phyloP scores from a whole-genome alignment of 1,284 basidiomycete species.

The Phlebopus sp. region DNA sequence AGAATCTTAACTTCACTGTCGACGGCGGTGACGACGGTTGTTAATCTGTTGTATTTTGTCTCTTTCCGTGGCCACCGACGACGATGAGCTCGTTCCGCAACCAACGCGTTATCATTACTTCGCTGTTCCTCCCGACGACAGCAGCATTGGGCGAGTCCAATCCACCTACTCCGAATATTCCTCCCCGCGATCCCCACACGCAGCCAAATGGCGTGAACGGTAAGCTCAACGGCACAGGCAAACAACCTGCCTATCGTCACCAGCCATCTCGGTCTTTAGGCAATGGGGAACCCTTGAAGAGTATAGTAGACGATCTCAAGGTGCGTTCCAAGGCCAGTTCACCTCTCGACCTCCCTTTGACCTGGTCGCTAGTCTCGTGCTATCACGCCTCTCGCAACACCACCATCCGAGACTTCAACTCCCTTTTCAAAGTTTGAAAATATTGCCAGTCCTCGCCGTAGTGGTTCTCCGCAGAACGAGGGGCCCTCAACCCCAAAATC shows the following conservation, averaged over 20 bases:
- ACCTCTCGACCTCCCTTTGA: background rate
- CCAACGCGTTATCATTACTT: slow-evolving; percentile 72
- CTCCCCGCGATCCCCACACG: slow-evolving; percentile 6
- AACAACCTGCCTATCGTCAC: slow-evolving; percentile 16
- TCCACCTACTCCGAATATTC: slow-evolving; percentile 44
- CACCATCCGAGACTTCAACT: slow-evolving; percentile 35
- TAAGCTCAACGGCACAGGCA: slow-evolving; percentile 4
- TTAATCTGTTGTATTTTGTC: background rate
- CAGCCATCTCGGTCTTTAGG: slow-evolving; percentile 17
- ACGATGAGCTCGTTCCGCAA: slow-evolving; percentile 62
- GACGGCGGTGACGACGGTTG: background rate
- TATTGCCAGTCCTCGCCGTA: slow-evolving; percentile 17
- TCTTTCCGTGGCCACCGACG: background rate
- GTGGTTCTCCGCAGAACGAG: slow-evolving; percentile 3
- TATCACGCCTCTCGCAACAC: slow-evolving; percentile 37
- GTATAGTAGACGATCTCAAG: slow-evolving; percentile 78
- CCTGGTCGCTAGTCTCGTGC: slow-evolving; percentile 37
- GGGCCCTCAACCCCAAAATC: background rate
- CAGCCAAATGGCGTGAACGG: slow-evolving; percentile 2
- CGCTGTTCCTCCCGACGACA: slow-evolving; percentile 74
- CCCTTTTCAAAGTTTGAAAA: slow-evolving; percentile 41
- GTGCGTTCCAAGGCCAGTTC: slow-evolving; percentile 25
- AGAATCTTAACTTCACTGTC: background rate
- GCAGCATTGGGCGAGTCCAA: slow-evolving; percentile 56
- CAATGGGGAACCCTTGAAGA: slow-evolving; percentile 44